These are phyloP conservation scores for Schizochytrium sp. DNA, from an alignment of 108 stramenopile genomes.

Conservation along the genomic window DNA sequence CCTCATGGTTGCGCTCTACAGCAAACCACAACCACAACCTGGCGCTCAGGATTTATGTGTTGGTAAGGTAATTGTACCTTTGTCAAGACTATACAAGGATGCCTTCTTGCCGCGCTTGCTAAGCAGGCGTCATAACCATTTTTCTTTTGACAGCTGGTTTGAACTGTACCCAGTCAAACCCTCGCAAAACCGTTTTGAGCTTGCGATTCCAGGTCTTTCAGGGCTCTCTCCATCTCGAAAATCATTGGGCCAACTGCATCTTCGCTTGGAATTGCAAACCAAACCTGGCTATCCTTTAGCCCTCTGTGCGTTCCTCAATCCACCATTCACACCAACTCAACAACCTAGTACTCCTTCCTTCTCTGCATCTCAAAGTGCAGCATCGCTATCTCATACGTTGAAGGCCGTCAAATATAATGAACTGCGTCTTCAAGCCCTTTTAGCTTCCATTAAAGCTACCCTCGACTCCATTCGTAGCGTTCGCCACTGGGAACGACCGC, in stretches of 20 bases:
- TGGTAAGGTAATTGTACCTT: neutral
- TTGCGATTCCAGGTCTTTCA: constrained; percentile 12
- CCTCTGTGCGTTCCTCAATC: constrained; percentile 37
- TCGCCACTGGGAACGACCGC: neutral
- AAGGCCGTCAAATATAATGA: neutral
- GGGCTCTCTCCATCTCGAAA: neutral
- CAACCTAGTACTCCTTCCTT: neutral
- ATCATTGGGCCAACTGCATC: neutral
- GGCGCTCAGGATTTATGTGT: neutral
- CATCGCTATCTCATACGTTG: neutral
- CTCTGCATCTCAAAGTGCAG: too few species aligned
- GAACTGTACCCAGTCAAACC: neutral
- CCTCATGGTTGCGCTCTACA: neutral
- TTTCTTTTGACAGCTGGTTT: neutral
- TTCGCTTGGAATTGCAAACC: neutral
- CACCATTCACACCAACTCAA: neutral
- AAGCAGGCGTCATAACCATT: constrained; percentile 1
- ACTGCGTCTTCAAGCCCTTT: neutral
- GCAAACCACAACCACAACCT: neutral
- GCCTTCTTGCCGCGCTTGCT: neutral
- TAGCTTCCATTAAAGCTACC: neutral
- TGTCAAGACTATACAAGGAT: neutral
- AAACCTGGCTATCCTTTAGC: neutral
- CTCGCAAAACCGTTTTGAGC: constrained; percentile 12
- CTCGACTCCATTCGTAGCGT: constrained; percentile 4